Evolutionary conservation across 305 asterid species (phyloP), one percentile per base, ranked within the genome.

Genomic region (Fraxinus sp.): DNA sequence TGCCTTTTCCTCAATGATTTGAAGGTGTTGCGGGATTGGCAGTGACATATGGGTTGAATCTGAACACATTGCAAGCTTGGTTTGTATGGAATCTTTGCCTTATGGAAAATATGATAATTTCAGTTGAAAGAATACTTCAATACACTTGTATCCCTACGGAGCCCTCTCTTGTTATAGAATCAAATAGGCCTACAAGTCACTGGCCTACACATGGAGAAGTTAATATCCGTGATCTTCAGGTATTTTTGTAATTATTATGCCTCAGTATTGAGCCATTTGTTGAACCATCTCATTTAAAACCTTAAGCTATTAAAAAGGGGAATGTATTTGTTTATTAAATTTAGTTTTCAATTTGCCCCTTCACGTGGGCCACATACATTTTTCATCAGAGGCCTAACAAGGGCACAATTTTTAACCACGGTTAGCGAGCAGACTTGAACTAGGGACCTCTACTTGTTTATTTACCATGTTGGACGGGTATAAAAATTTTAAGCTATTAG

Each of bases 111-210:
- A 92, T 86, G 83, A 94, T 95, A 75, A 92, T 95, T 83, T 90
- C 98, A 0, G 98, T 94, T 16, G 98, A 95, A 85, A 90, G 98
- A 83, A 92, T 95, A 85, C 89, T 94, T 85, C 98, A 95, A 75
- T 95, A 95, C 82, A 84, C 92, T 83, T 77, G 84, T 62, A 84
- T 91, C 74, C 90, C 93, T 6, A 88, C 85, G 13, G 98, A 94
- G 81, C 95, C 97, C 41, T 94, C 97, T 75, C 95, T 94, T 62
- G 86, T 91, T 33, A 59, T 95, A 0, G 95, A 94, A 81, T 89
- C 93, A n/a, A 89, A 86, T 64, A 91, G 85, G 89, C 97, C 98
- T 0, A 80, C 77, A 16, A 80, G 83, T 78, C 77, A 81, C 66
- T 95, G 98, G 98, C 98, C 97, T 20, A 33, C 86, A 11, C 83